Conservation (phyloP, 2,329 filamentous ascomycete genomes). For the Aspergillus pseudonomiae region DNA sequence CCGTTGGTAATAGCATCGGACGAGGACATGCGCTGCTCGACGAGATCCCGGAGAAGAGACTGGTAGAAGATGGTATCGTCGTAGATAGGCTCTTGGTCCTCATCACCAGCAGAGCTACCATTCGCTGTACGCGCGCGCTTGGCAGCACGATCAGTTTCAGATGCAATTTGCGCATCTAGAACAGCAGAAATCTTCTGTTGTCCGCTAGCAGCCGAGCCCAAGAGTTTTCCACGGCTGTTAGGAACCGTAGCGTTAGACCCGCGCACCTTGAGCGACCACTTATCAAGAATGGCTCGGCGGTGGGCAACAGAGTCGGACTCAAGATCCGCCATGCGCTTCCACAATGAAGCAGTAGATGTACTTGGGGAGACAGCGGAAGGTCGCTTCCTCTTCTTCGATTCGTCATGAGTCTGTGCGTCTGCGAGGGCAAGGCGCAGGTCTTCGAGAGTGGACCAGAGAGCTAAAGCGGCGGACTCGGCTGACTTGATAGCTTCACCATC, state of each 20-base stretch:
- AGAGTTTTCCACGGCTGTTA: conserved; percentile 63
- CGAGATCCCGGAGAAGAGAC: conserved; percentile 85
- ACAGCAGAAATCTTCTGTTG: conserved; percentile 55
- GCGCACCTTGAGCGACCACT: conserved; percentile 84
- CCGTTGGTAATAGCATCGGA: conserved; percentile 51
- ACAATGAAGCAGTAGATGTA: conserved; percentile 68
- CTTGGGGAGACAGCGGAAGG: conserved; percentile 50
- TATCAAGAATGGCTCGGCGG: conserved; percentile 75
- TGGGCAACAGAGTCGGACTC: conserved; percentile 63
- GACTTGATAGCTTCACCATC: conserved; percentile 63
- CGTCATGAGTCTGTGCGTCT: conserved; percentile 37
- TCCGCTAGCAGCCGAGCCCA: conserved; percentile 53
- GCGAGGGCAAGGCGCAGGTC: conserved; percentile 45
- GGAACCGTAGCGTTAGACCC: conserved; percentile 54
- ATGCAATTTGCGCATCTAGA: conserved; percentile 49
- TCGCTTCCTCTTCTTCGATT: conserved; percentile 51
- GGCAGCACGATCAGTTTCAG: conserved; percentile 37
- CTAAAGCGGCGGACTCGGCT: conserved; percentile 82
- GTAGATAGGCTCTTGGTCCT: conserved; percentile 65
- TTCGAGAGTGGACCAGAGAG: conserved; percentile 74
- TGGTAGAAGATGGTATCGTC: conserved; percentile 97
- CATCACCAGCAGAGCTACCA: conserved; percentile 13
- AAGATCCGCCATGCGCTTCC: conserved; percentile 68
- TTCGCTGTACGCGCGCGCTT: conserved; percentile 35
- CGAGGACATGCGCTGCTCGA: conserved; percentile 82